Evolutionary conservation across 768 basidiomycete species (phyloP).

Genomic region (Lepiota venenata): DNA sequence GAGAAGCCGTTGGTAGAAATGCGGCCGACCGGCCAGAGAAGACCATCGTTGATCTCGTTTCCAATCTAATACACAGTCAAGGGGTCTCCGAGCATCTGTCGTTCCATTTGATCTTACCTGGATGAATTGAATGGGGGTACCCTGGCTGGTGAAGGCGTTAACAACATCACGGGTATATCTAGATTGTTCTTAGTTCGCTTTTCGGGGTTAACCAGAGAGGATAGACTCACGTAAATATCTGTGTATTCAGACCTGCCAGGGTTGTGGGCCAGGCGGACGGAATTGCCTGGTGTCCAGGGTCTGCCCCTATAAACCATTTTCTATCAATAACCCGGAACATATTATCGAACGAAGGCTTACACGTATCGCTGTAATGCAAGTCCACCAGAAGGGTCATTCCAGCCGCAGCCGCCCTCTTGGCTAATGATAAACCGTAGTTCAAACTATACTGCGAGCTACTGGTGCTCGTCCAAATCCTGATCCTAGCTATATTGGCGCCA

Average conservation of each 20-base stretch:
- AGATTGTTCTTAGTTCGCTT: neutral
- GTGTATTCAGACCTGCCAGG: slow-evolving; percentile 49
- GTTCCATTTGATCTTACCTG: slow-evolving; percentile 27
- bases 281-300: slow-evolving; percentile 59
- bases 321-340: neutral
- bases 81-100: neutral
- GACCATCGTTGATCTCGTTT: slow-evolving; percentile 64
- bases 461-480: slow-evolving; percentile 64
- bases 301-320: slow-evolving; percentile 44
- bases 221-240: slow-evolving; percentile 47
- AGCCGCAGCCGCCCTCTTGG: slow-evolving; percentile 51
- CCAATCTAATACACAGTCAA: slow-evolving; percentile 38
- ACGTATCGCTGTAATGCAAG: slow-evolving; percentile 64
- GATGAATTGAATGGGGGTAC: slow-evolving; percentile 50
- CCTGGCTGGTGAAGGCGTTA: slow-evolving; percentile 46
- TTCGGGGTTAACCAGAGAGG: neutral
- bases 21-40: slow-evolving; percentile 58
- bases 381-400: slow-evolving; percentile 56
- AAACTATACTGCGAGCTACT: slow-evolving; percentile 46
- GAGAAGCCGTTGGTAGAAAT: slow-evolving; percentile 51
- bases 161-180: slow-evolving; percentile 55
- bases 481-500: slow-evolving; percentile 55
- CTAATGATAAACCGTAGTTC: slow-evolving; percentile 48
- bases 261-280: slow-evolving; percentile 53
- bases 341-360: slow-evolving; percentile 24